A percentile compares a stretch with the other conserved stretches of the same genome.
These are phyloP conservation scores for Ceratonia siliqua DNA, from an alignment of 306 rosid species.

Conservation along the genomic window DNA sequence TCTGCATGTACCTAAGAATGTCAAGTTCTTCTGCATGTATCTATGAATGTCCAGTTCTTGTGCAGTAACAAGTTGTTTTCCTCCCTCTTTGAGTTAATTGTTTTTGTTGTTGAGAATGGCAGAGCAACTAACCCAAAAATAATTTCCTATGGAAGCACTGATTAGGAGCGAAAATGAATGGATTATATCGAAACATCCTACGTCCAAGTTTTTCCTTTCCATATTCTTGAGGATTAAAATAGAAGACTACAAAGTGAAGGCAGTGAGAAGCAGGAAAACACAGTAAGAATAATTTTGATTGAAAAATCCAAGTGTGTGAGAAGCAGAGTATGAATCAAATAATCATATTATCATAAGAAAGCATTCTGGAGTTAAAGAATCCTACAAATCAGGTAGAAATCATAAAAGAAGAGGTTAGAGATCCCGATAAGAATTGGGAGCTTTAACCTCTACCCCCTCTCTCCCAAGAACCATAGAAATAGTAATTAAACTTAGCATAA, in stretches of 20 bases:
- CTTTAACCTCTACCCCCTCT: not conserved
- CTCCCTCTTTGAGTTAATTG: not conserved
- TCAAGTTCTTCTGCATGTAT: not conserved
- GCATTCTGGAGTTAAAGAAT: not conserved
- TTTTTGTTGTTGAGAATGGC: not conserved
- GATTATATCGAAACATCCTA: not conserved
- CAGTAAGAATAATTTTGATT: not conserved
- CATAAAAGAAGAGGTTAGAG: not conserved
- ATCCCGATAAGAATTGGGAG: constrained; percentile 26
- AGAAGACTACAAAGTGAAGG: not conserved
- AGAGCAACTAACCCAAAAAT: not conserved
- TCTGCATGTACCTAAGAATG: too few species aligned
- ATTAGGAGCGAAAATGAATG: constrained; percentile 4
- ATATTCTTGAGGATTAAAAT: not conserved
- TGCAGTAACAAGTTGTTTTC: too few species aligned
- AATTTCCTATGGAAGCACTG: constrained; percentile 13
- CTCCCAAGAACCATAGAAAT: not conserved
- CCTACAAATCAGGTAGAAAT: not conserved
- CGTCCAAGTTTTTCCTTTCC: not conserved
- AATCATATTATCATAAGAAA: not conserved
- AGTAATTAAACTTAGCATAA: not conserved
- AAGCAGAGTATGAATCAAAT: not conserved
- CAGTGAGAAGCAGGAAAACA: not conserved
- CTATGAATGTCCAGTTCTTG: not conserved
- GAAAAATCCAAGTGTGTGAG: not conserved